These are phyloP conservation scores for Tagetes erecta DNA, from an alignment of 129 eudicot genomes.

Conservation along the genomic window DNA sequence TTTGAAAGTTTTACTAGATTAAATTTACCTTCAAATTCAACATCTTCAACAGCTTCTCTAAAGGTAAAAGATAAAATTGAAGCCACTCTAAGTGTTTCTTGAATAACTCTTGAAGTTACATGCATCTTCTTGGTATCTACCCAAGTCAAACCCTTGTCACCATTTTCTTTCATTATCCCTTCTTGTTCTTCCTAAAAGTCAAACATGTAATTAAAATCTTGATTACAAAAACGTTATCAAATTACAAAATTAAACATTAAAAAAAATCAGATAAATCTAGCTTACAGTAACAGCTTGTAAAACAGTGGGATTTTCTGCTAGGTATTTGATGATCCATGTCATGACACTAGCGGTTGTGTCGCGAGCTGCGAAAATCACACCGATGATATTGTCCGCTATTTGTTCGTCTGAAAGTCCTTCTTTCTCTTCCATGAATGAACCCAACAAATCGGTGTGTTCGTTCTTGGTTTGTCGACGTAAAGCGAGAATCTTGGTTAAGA, in stretches of 20 bases:
- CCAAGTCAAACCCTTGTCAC: constrained; percentile 62
- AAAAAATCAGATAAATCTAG: background rate
- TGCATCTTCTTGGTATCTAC: constrained; percentile 91
- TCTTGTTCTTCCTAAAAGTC: constrained; percentile 88
- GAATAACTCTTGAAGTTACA: constrained; percentile 81
- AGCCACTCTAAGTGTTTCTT: constrained; percentile 97
- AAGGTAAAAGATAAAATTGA: constrained; percentile 91
- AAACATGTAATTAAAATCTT: constrained; percentile 11
- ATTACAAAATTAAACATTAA: no score
- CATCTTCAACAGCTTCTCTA: constrained; percentile 99
- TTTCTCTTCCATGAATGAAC: constrained; percentile 84
- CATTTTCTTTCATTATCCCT: constrained; percentile 63
- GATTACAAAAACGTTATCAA: constrained; percentile 11
- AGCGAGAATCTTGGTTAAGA: constrained; percentile 72
- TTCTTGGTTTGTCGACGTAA: constrained; percentile 48
- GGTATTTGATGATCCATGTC: constrained; percentile 90
- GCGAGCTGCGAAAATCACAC: constrained; percentile 93
- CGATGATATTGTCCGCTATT: constrained; percentile 92
- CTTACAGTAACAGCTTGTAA: constrained; percentile 92
- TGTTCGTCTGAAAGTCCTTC: constrained; percentile 91
- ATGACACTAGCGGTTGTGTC: constrained; percentile 95
- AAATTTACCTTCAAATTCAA: constrained; percentile 77
- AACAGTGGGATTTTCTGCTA: constrained; percentile 79
- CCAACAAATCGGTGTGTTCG: constrained; percentile 58
- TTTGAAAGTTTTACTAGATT: no score